A percentile compares a stretch with the other conserved stretches of the same genome.
Conservation (phyloP, 2,329 filamentous ascomycete species). For the Aureobasidium sp. region DNA sequence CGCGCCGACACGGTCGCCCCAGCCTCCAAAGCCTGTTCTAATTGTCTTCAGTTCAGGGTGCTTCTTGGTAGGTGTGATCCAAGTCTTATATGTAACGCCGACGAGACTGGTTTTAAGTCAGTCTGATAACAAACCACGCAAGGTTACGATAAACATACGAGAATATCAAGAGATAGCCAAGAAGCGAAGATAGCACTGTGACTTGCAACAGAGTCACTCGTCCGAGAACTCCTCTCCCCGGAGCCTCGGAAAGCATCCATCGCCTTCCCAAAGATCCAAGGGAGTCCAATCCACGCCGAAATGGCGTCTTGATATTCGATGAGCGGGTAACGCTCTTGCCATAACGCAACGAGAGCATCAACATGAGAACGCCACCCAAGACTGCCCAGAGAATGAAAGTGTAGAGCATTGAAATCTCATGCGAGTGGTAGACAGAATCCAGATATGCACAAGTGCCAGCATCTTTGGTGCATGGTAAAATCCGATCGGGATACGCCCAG, state of each 20-base stretch:
- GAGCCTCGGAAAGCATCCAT: conserved; percentile 55
- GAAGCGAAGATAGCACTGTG: conserved; percentile 50
- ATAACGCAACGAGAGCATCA: conserved; percentile 35
- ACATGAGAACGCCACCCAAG: conserved; percentile 41
- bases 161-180: conserved; percentile 59
- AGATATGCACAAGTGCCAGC: conserved; percentile 52
- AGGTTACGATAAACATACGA: conserved; percentile 36
- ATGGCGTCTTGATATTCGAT: conserved; percentile 17
- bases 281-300: conserved; percentile 30
- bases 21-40: conserved; percentile 59
- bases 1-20: conserved; percentile 61
- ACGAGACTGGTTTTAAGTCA: conserved; percentile 39
- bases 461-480: conserved; percentile 53
- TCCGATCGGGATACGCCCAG: conserved; percentile 51
- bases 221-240: conserved; percentile 52
- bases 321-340: background rate
- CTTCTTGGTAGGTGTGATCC: conserved; percentile 61
- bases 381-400: conserved; percentile 52
- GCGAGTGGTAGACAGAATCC: conserved; percentile 48
- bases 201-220: conserved; percentile 63
- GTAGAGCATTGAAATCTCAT: conserved; percentile 50
- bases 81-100: conserved; percentile 60
- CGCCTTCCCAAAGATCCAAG: conserved; percentile 39
- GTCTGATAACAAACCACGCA: background rate
- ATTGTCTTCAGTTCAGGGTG: conserved; percentile 53